Conservation (phyloP, 1,139 yeast species). For the Zygosaccharomyces pseudobailii region DNA sequence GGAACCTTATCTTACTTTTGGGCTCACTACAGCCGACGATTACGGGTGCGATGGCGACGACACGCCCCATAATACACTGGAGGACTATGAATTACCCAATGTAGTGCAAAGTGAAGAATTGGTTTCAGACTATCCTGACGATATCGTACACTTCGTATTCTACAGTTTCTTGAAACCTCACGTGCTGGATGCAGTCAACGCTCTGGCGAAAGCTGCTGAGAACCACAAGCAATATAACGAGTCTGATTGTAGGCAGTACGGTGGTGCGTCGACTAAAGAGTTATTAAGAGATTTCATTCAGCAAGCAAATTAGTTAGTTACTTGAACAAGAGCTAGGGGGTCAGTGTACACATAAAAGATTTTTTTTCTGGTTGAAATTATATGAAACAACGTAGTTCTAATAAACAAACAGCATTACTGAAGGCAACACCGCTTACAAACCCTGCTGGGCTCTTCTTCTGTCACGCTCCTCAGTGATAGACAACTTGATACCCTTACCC, state of each 20-base stretch:
- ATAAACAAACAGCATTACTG: conserved; percentile 5
- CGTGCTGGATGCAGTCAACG: conserved; percentile 52
- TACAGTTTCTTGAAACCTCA: conserved; percentile 69
- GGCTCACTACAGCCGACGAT: conserved; percentile 81
- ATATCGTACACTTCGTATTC: conserved; percentile 62
- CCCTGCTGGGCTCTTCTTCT: conserved; percentile 80
- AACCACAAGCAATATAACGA: conserved; percentile 18
- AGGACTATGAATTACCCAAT: conserved; percentile 62
- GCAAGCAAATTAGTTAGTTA: background rate
- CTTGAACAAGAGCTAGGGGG: background rate
- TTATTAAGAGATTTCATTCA: conserved; percentile 41
- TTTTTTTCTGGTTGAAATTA: conserved; percentile 13
- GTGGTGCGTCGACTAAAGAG: conserved; percentile 49
- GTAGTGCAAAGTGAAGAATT: conserved; percentile 51
- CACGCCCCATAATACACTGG: conserved; percentile 64
- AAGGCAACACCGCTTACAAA: conserved; percentile 26
- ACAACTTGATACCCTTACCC: conserved; percentile 99
- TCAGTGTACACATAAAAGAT: conserved; percentile 7
- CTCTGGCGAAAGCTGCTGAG: conserved; percentile 22
- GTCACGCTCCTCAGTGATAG: conserved; percentile 99
- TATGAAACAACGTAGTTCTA: conserved; percentile 14
- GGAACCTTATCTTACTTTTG: conserved; percentile 36
- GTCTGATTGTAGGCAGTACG: conserved; percentile 40
- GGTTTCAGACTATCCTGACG: conserved; percentile 24
- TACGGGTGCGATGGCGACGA: conserved; percentile 86